These are phyloP conservation scores for Cercophora sp. DNA, from an alignment of 495 filamentous ascomycete species.

Conservation along the genomic window DNA sequence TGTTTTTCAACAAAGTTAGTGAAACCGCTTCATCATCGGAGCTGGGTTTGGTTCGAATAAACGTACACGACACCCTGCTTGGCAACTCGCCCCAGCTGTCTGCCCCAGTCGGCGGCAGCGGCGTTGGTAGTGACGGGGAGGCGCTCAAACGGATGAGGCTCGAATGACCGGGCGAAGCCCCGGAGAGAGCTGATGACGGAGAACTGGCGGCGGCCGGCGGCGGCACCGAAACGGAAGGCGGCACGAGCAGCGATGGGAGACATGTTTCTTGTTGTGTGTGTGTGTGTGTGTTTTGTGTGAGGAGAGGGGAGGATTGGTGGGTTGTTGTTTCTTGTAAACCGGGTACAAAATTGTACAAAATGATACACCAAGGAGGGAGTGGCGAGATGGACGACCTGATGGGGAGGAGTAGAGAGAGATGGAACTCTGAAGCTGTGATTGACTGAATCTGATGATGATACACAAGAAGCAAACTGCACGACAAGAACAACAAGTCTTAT, in stretches of 20 bases:
- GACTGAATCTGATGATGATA: slow-evolving; percentile 14
- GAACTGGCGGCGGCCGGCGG: slow-evolving; percentile 19
- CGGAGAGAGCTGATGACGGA: slow-evolving; percentile 27
- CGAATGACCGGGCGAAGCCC: slow-evolving; percentile 25
- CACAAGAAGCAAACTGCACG: background rate
- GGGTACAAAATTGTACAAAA: too few relatives aligned
- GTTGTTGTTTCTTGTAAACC: slow-evolving; percentile 3
- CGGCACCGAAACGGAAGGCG: slow-evolving; percentile 21
- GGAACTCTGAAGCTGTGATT: too few relatives aligned
- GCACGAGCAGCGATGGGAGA: slow-evolving; percentile 24
- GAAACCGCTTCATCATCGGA: too few relatives aligned
- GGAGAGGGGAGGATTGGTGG: slow-evolving; percentile 1
- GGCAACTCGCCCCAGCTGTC: slow-evolving; percentile 13
- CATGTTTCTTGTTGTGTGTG: slow-evolving; percentile 16
- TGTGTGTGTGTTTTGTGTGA: slow-evolving; percentile 3
- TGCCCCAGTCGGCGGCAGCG: slow-evolving; percentile 24
- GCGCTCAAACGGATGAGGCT: slow-evolving; percentile 34
- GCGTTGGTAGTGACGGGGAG: slow-evolving; percentile 21
- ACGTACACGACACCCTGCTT: slow-evolving; percentile 22
- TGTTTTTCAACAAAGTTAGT: too few relatives aligned
- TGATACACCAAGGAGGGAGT: too few relatives aligned
- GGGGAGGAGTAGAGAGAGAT: too few relatives aligned
- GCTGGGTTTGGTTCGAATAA: too few relatives aligned
- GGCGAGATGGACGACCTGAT: too few relatives aligned
- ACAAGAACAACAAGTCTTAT: slow-evolving; percentile 5